Percentiles rank a stretch among this genome's conserved stretches.
These are phyloP conservation scores for Wickerhamiella occidentalis DNA, from an alignment of 805 yeast genomes.

Conservation along the genomic window DNA sequence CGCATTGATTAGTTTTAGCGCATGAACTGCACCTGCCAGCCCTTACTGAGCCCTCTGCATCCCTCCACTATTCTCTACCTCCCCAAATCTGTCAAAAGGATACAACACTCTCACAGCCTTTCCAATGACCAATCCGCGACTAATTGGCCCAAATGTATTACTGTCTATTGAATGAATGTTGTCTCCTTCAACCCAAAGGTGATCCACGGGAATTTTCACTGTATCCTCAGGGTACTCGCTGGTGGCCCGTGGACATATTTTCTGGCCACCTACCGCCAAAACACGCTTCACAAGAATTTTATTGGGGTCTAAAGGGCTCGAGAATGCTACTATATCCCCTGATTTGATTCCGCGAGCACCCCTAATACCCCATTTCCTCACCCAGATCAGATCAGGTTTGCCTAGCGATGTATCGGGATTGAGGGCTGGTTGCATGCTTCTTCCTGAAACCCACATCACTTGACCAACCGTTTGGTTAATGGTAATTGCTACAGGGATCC, in stretches of 20 bases:
- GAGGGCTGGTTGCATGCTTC: constrained; percentile 80
- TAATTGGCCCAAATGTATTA: constrained; percentile 78
- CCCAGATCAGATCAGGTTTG: constrained; percentile 38
- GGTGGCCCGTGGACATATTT: constrained; percentile 39
- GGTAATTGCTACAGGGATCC: constrained; percentile 72
- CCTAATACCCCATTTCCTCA: constrained; percentile 52
- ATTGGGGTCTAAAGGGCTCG: constrained; percentile 73
- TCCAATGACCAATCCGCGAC: constrained; percentile 69
- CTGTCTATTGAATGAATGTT: constrained; percentile 68
- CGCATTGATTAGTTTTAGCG: too few species aligned
- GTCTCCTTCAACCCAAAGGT: constrained; percentile 93
- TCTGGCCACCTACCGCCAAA: constrained; percentile 63
- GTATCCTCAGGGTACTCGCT: constrained; percentile 44
- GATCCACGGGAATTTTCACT: constrained; percentile 61
- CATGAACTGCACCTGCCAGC: too few species aligned
- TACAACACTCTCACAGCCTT: constrained; percentile 56
- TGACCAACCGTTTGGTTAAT: constrained; percentile 59
- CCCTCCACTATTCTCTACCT: constrained; percentile 37
- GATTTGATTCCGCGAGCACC: constrained; percentile 36
- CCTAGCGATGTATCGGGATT: constrained; percentile 46
- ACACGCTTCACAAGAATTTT: constrained; percentile 68
- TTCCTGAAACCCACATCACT: constrained; percentile 63
- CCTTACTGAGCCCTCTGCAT: too few species aligned
- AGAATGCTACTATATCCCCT: constrained; percentile 65
- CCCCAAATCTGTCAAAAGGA: constrained; percentile 52